These are phyloP conservation scores for Plectosphaerella cucumerina DNA, from an alignment of 2,329 filamentous ascomycete genomes.

Conservation along the genomic window DNA sequence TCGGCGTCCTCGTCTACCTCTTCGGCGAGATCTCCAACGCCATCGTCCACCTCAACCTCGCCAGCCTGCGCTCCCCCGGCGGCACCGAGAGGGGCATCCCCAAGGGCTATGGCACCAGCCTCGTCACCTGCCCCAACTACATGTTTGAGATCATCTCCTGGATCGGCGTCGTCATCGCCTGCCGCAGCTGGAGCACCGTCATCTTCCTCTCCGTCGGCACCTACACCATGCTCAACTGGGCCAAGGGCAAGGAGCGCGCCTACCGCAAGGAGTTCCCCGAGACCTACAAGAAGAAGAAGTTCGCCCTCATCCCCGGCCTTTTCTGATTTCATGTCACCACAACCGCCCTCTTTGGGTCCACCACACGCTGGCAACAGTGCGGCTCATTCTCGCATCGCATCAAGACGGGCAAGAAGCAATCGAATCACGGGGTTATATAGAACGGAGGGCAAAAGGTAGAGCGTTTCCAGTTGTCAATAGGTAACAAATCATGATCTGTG, in stretches of 20 bases:
- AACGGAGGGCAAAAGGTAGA: neutral
- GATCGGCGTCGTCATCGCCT: constrained; percentile 76
- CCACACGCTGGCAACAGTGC: neutral
- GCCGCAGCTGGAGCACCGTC: constrained; percentile 71
- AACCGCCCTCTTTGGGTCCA: neutral
- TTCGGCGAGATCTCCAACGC: constrained; percentile 80
- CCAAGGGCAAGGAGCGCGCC: constrained; percentile 82
- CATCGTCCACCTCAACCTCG: constrained; percentile 73
- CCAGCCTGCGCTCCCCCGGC: constrained; percentile 70
- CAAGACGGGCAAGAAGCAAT: neutral
- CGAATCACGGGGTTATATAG: constrained; percentile 1
- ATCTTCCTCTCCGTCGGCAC: constrained; percentile 72
- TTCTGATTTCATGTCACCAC: constrained; percentile 39
- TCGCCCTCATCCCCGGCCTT: constrained; percentile 74
- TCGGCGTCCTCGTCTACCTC: constrained; percentile 67
- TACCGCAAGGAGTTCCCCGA: constrained; percentile 89
- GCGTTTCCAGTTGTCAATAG: neutral
- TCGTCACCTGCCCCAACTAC: constrained; percentile 97
- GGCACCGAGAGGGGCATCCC: constrained; percentile 88
- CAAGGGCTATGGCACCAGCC: constrained; percentile 73
- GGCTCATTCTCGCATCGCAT: neutral
- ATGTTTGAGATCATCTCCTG: constrained; percentile 88
- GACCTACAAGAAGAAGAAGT: constrained; percentile 94
- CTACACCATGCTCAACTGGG: constrained; percentile 83
- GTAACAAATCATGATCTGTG: constrained; percentile 1